Percentiles rank a stretch among this genome's conserved stretches.
Evolutionary conservation across 306 rosid genomes (phyloP).

Genomic region (Erythrophleum fordii): DNA sequence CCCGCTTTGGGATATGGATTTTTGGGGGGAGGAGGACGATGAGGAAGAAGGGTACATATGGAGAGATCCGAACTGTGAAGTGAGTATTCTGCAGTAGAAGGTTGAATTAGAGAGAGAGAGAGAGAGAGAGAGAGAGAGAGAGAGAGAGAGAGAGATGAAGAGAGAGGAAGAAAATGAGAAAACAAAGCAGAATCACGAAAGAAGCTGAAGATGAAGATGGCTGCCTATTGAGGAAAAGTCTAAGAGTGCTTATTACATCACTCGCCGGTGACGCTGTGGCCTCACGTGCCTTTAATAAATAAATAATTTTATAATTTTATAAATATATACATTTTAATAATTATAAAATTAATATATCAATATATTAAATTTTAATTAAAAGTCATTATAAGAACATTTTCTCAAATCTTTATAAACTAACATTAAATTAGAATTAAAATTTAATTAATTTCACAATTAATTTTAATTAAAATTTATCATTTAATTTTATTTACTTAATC

Average conservation of each 20-base stretch:
- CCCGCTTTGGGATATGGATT: slow-evolving; percentile 7
- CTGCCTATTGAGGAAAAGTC: not conserved
- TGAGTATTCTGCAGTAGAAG: not conserved
- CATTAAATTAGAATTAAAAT: too few relatives aligned
- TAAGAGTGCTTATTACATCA: not conserved
- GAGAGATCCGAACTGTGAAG: not conserved
- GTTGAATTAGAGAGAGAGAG: not conserved
- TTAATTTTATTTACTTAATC: too few relatives aligned
- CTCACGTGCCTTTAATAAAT: not conserved
- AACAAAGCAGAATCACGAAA: too few relatives aligned
- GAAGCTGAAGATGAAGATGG: too few relatives aligned
- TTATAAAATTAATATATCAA: too few relatives aligned
- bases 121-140: not conserved
- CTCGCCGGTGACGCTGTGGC: not conserved
- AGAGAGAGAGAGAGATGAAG: not conserved
- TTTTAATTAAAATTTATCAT: too few relatives aligned
- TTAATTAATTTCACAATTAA: too few relatives aligned
- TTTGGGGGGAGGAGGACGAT: slow-evolving; percentile 46
- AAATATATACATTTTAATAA: too few relatives aligned
- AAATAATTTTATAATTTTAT: not conserved
- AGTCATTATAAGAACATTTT: too few relatives aligned
- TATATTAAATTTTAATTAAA: too few relatives aligned
- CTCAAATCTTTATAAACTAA: too few relatives aligned
- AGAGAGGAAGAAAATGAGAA: too few relatives aligned
- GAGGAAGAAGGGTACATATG: slow-evolving; percentile 58